A percentile compares a stretch with the other conserved stretches of the same genome.
Conservation (phyloP, 163 green algal species). For the Chlamydomonas reinhardtii region DNA sequence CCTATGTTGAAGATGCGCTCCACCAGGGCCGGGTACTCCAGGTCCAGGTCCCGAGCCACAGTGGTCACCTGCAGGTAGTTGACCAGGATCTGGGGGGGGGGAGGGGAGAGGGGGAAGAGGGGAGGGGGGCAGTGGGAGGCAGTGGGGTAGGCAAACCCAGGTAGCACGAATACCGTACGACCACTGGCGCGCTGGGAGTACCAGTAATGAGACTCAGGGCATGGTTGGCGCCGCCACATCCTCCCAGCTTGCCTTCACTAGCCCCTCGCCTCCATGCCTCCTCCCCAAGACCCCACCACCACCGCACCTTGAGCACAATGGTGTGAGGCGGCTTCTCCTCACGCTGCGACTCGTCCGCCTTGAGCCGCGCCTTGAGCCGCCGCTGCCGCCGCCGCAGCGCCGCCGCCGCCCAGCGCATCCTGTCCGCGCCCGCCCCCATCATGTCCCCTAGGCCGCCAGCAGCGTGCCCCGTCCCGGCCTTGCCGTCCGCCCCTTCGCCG, state of each 20-base stretch:
- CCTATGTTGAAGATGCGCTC: background rate
- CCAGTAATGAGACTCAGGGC: no score
- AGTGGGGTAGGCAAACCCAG: background rate
- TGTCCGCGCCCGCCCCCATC: background rate
- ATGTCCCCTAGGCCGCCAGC: no score
- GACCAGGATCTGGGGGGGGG: slow-evolving; percentile 17
- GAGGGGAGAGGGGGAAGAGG: background rate
- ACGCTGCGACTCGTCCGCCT: slow-evolving; percentile 9
- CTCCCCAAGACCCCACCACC: no score
- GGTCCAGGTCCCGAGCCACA: slow-evolving; percentile 1
- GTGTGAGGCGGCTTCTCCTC: slow-evolving; percentile 35
- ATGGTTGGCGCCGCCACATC: no score
- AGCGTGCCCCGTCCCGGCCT: no score
- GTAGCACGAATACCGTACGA: no score
- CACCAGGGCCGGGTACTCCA: slow-evolving; percentile 22
- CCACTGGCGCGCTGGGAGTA: no score
- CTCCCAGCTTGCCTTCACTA: no score
- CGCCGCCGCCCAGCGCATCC: background rate
- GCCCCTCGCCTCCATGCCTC: no score
- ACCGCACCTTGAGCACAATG: slow-evolving; percentile 19
- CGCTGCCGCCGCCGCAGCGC: background rate
- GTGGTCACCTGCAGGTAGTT: slow-evolving; percentile 39
- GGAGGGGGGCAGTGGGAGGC: background rate
- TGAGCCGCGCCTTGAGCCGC: background rate
- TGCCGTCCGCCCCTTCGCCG: no score